Conservation (phyloP, 2,329 filamentous ascomycete species). For the Fusarium sp. region DNA sequence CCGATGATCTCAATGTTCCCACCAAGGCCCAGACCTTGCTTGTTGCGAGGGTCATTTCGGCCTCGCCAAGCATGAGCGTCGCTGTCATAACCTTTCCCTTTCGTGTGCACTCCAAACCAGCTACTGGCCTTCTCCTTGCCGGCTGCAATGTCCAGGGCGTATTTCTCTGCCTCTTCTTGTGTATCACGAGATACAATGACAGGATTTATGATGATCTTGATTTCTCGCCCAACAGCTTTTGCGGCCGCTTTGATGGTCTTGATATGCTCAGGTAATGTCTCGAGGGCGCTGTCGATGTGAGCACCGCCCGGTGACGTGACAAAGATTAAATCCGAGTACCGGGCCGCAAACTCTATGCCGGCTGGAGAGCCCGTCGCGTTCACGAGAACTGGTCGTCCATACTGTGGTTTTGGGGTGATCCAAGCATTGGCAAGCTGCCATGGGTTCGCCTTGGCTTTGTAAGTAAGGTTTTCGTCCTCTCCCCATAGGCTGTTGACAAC, state of each 20-base stretch:
- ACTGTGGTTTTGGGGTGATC: background rate
- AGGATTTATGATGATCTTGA: background rate
- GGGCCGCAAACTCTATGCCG: background rate
- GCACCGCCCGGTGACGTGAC: background rate
- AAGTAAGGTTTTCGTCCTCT: background rate
- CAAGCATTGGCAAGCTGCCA: conserved; percentile 1
- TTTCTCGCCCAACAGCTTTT: background rate
- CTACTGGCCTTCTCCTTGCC: background rate
- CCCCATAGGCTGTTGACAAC: background rate
- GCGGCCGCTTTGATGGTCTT: background rate
- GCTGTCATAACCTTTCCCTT: background rate
- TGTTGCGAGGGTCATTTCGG: background rate
- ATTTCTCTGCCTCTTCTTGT: background rate
- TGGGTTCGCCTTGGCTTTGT: background rate
- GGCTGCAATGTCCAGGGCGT: background rate
- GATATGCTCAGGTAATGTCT: background rate
- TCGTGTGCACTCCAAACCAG: background rate
- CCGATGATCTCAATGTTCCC: background rate
- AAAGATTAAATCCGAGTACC: background rate
- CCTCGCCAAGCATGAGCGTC: background rate
- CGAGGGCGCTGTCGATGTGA: background rate
- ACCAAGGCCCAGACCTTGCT: background rate
- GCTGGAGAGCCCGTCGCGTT: background rate
- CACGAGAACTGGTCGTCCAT: background rate
- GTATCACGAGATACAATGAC: background rate